Conservation (phyloP, 1,284 basidiomycete species). For the Microbotryum violaceum region DNA sequence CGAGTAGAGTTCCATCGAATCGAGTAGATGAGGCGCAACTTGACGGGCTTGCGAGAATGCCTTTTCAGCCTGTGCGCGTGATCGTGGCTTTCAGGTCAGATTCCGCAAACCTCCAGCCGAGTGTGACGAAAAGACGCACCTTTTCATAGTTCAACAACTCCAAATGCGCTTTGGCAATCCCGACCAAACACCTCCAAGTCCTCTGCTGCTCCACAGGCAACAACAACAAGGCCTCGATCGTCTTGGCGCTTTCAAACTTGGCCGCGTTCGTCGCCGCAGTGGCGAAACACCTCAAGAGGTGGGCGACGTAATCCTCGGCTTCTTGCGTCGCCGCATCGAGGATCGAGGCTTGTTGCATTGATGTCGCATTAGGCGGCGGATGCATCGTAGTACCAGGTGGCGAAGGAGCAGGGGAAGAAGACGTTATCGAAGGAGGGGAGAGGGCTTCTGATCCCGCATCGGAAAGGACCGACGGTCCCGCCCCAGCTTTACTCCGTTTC, state of each 20-base stretch:
- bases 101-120: not conserved
- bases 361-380: slow-evolving; percentile 40
- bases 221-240: slow-evolving; percentile 63
- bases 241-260: slow-evolving; percentile 64
- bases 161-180: slow-evolving; percentile 77
- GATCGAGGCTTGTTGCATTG: slow-evolving; percentile 52
- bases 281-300: slow-evolving; percentile 71
- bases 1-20: slow-evolving; percentile 89
- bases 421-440: slow-evolving; percentile 4
- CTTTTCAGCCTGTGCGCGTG: slow-evolving; percentile 61
- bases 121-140: slow-evolving; percentile 51
- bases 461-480: slow-evolving; percentile 20
- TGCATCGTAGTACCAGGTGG: slow-evolving; percentile 4
- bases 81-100: too few relatives aligned
- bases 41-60: slow-evolving; percentile 70
- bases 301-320: slow-evolving; percentile 65
- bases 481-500: slow-evolving; percentile 21
- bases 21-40: slow-evolving; percentile 74
- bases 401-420: slow-evolving; percentile 13
- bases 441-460: slow-evolving; percentile 19
- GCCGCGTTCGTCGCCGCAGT: slow-evolving; percentile 63
- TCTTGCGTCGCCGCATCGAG: slow-evolving; percentile 51
- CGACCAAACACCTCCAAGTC: slow-evolving; percentile 58
- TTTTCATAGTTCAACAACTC: slow-evolving; percentile 76
- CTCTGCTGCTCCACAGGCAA: slow-evolving; percentile 68